Percentiles rank a stretch among this genome's conserved stretches.
These are phyloP conservation scores for Picea glauca DNA, from an alignment of 75 land plant species.

Conservation along the genomic window DNA sequence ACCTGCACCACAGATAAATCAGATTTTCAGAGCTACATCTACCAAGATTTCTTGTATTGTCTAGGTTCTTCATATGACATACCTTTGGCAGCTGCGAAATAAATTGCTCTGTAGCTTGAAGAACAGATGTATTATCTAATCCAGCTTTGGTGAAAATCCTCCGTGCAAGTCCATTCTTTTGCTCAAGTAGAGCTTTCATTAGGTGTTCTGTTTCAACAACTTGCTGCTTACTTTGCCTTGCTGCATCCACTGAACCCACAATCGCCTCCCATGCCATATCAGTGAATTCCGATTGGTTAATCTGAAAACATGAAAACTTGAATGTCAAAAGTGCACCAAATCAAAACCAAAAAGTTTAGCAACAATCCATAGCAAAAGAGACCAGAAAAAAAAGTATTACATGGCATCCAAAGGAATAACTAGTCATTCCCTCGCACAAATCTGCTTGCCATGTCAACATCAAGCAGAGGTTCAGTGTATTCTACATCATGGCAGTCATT, in stretches of 20 bases:
- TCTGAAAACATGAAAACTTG: constrained; percentile 11
- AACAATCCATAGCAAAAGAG: too few relatives aligned
- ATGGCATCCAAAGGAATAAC: too few relatives aligned
- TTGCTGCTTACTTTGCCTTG: constrained; percentile 59
- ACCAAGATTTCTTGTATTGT: not conserved
- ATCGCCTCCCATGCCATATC: constrained; percentile 82
- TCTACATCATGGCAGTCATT: too few relatives aligned
- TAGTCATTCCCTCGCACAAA: too few relatives aligned
- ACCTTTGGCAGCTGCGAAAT: constrained; percentile 66
- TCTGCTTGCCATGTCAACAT: too few relatives aligned
- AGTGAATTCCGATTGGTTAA: constrained; percentile 50
- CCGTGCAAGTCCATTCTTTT: constrained; percentile 80
- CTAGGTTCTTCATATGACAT: not conserved
- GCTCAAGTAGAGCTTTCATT: constrained; percentile 78
- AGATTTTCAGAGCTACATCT: not conserved
- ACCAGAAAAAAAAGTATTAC: too few relatives aligned
- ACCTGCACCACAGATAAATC: constrained; percentile 32
- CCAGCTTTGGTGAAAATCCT: constrained; percentile 68
- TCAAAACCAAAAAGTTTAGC: too few relatives aligned
- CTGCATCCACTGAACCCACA: constrained; percentile 59
- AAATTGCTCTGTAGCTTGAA: constrained; percentile 70
- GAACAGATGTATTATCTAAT: constrained; percentile 58
- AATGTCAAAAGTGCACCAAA: not conserved
- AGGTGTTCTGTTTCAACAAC: constrained; percentile 79
- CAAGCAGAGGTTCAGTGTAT: too few relatives aligned